phyloP scores from a whole-genome alignment of 495 filamentous ascomycete genomes.

The Daldinia caldariorum region DNA sequence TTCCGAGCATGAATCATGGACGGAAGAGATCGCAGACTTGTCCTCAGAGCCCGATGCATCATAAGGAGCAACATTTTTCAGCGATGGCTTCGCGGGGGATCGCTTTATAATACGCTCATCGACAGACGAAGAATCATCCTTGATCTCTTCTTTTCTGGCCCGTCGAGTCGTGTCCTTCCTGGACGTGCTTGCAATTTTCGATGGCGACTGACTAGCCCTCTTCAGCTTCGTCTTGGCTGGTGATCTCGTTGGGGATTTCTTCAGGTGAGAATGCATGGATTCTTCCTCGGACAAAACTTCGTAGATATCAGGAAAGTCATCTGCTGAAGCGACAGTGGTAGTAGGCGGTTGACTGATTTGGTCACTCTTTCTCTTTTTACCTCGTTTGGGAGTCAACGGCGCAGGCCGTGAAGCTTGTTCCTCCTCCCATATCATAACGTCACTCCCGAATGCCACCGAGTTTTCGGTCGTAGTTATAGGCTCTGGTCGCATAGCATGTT shows the following conservation, averaged over 20 bases:
- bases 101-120: constrained; percentile 25
- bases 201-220: constrained; percentile 30
- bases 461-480: constrained; percentile 43
- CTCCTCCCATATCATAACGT: constrained; percentile 69
- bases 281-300: constrained; percentile 49
- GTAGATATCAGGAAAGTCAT: constrained; percentile 55
- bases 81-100: constrained; percentile 35
- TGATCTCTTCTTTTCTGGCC: constrained; percentile 13
- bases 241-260: constrained; percentile 43
- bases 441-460: constrained; percentile 63
- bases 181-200: constrained; percentile 16
- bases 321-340: constrained; percentile 34
- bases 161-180: constrained; percentile 25
- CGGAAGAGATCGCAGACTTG: background rate
- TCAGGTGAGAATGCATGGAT: constrained; percentile 26
- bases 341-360: constrained; percentile 62
- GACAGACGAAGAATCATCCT: constrained; percentile 16
- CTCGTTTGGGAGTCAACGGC: constrained; percentile 57
- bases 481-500: constrained; percentile 40
- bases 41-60: constrained; percentile 1
- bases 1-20: constrained; percentile 16
- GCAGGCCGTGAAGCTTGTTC: constrained; percentile 56
- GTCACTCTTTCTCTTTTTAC: constrained; percentile 79
- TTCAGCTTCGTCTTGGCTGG: constrained; percentile 47
- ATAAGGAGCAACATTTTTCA: constrained; percentile 16